Percentiles rank a stretch among this genome's conserved stretches.
phyloP scores from a whole-genome alignment of 371 early-diverging fungal species.

The Nematocida ironsii region DNA sequence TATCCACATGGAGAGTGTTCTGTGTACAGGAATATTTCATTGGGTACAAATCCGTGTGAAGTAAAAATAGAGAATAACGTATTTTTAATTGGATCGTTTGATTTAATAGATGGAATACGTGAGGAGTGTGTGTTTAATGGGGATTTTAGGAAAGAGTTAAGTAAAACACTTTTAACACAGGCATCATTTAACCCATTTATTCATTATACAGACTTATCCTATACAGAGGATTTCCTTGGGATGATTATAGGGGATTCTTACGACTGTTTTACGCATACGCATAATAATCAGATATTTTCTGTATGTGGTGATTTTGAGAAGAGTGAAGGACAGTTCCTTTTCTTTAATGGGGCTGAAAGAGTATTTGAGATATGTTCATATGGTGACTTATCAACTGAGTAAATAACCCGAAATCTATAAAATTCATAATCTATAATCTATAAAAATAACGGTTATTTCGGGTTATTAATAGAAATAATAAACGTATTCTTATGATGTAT shows the following conservation, averaged over 20 bases:
- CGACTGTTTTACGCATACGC: constrained; percentile 38
- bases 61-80: constrained; percentile 1
- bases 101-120: constrained; percentile 24
- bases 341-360: constrained; percentile 11
- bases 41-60: constrained; percentile 17
- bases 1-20: constrained; percentile 28
- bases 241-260: constrained; percentile 45
- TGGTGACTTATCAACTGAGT: background rate
- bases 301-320: constrained; percentile 48
- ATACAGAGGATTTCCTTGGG: constrained; percentile 24
- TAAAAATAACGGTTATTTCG: background rate
- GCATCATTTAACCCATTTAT: constrained; percentile 56
- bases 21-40: background rate
- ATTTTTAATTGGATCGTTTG: constrained; percentile 39
- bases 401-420: background rate
- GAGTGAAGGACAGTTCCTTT: constrained; percentile 52
- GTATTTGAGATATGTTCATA: constrained; percentile 35
- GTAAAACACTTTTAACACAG: constrained; percentile 21
- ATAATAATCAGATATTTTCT: constrained; percentile 5
- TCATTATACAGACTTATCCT: constrained; percentile 33
- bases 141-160: constrained; percentile 11
- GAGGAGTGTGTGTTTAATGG: constrained; percentile 12
- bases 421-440: background rate
- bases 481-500: background rate
- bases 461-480: background rate